Conservation (phyloP, 1,284 basidiomycete species). For the Cutaneotrichosporon sp. region DNA sequence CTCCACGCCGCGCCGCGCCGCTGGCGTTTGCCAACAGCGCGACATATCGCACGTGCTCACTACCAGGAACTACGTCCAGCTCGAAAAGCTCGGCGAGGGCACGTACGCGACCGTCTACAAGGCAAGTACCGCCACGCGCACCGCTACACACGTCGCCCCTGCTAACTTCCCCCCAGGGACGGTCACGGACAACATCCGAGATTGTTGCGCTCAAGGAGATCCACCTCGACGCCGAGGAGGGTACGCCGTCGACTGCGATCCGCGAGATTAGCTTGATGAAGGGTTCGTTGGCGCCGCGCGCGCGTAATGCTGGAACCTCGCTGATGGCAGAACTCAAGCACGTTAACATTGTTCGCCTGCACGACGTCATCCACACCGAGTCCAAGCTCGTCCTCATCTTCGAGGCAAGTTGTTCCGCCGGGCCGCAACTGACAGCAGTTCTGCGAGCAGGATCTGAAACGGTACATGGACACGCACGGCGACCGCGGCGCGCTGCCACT, state of each 20-base stretch:
- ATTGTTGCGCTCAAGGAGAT: conserved; percentile 95
- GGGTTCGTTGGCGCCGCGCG: conserved; percentile 30
- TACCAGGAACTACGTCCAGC: conserved; percentile 54
- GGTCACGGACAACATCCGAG: conserved; percentile 63
- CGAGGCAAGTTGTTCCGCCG: conserved; percentile 62
- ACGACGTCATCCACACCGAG: conserved; percentile 96
- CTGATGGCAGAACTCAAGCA: conserved; percentile 69
- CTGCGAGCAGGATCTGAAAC: conserved; percentile 69
- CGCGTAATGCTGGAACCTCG: not conserved
- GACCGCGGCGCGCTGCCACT: conserved; percentile 59
- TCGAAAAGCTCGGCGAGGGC: conserved; percentile 72
- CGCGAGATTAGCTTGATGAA: conserved; percentile 95
- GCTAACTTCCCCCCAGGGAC: conserved; percentile 58
- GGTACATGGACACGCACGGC: conserved; percentile 88
- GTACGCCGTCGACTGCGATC: conserved; percentile 94
- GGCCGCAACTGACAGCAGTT: conserved; percentile 24
- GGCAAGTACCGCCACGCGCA: conserved; percentile 53
- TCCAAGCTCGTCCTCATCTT: conserved; percentile 96
- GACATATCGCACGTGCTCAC: conserved; percentile 3
- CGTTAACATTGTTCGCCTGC: conserved; percentile 87
- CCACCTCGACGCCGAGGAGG: conserved; percentile 94
- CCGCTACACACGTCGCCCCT: too few relatives aligned
- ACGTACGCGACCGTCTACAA: conserved; percentile 77
- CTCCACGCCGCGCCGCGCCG: too few relatives aligned
- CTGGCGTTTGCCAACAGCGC: too few relatives aligned